Evolutionary conservation across 2,329 filamentous ascomycete genomes (phyloP).

Genomic region (Meredithiella fracta): DNA sequence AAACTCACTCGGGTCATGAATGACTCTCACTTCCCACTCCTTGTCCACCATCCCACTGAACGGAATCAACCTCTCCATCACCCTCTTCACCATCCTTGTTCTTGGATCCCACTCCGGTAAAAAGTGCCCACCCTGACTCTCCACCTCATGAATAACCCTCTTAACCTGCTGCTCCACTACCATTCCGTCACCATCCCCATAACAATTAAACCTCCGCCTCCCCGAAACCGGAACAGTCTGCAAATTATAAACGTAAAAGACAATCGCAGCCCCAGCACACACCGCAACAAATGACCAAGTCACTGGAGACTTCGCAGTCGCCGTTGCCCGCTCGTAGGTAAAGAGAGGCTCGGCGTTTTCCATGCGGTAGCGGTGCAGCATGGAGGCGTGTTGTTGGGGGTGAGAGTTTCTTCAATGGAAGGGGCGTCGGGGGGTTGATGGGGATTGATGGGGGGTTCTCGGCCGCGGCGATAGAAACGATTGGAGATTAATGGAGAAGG

Average conservation of each 20-base stretch:
- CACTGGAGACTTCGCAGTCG: conserved; percentile 21
- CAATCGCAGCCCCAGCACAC: conserved; percentile 28
- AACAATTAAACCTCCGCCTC: conserved; percentile 56
- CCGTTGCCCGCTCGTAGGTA: conserved; percentile 20
- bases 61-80: conserved; percentile 50
- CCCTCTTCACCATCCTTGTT: conserved; percentile 38
- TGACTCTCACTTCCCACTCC: conserved; percentile 59
- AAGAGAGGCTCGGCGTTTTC: conserved; percentile 24
- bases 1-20: conserved; percentile 41
- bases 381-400: conserved; percentile 6
- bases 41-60: conserved; percentile 42
- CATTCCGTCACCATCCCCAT: conserved; percentile 27
- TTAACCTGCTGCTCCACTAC: conserved; percentile 41
- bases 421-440: conserved; percentile 10
- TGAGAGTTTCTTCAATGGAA: conserved; percentile 5
- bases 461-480: conserved; percentile 3
- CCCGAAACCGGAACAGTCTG: conserved; percentile 59
- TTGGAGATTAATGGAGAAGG: not conserved
- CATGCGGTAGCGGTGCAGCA: conserved; percentile 16
- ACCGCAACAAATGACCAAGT: conserved; percentile 27
- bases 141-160: conserved; percentile 37
- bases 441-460: conserved; percentile 12
- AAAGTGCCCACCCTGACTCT: conserved; percentile 36
- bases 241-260: conserved; percentile 51
- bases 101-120: conserved; percentile 41